A percentile compares a stretch with the other conserved stretches of the same genome.
phyloP scores from a whole-genome alignment of 2,329 filamentous ascomycete genomes.

The Cytospora piceicola region DNA sequence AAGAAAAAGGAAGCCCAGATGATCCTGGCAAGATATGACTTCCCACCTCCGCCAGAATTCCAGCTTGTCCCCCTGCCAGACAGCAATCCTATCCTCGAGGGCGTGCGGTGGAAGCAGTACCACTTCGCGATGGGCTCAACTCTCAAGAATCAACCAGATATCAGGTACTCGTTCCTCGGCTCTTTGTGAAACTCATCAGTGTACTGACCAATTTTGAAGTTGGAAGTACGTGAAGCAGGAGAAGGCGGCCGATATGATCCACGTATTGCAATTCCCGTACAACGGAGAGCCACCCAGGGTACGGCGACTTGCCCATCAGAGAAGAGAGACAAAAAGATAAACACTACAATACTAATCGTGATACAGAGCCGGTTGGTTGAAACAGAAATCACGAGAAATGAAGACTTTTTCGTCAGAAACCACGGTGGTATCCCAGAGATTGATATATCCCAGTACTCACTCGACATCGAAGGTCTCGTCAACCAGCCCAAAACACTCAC shows the following conservation, averaged over 20 bases:
- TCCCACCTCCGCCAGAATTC: conserved; percentile 57
- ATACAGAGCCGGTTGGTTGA: conserved; percentile 54
- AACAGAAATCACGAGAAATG: conserved; percentile 63
- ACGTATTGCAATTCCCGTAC: conserved; percentile 66
- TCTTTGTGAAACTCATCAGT: conserved; percentile 36
- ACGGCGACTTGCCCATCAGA: conserved; percentile 4
- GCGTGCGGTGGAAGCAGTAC: conserved; percentile 61
- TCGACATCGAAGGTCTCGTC: conserved; percentile 61
- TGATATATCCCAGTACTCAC: conserved; percentile 54
- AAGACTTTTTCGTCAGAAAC: conserved; percentile 64
- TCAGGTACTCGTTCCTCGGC: not conserved
- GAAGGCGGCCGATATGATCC: conserved; percentile 64
- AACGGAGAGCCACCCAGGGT: conserved; percentile 63
- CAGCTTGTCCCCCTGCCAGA: conserved; percentile 58
- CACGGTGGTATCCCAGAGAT: conserved; percentile 73
- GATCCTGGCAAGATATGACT: conserved; percentile 56
- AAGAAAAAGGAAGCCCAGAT: conserved; percentile 64
- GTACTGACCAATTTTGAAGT: conserved; percentile 52
- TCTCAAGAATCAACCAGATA: not conserved
- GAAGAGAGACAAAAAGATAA: not conserved
- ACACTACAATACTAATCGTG: not conserved
- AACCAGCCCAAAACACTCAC: conserved; percentile 60
- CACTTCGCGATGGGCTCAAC: conserved; percentile 53
- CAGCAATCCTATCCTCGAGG: conserved; percentile 61
- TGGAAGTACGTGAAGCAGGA: conserved; percentile 60